phyloP scores from a whole-genome alignment of 495 filamentous ascomycete species.

The Lepraria neglecta region DNA sequence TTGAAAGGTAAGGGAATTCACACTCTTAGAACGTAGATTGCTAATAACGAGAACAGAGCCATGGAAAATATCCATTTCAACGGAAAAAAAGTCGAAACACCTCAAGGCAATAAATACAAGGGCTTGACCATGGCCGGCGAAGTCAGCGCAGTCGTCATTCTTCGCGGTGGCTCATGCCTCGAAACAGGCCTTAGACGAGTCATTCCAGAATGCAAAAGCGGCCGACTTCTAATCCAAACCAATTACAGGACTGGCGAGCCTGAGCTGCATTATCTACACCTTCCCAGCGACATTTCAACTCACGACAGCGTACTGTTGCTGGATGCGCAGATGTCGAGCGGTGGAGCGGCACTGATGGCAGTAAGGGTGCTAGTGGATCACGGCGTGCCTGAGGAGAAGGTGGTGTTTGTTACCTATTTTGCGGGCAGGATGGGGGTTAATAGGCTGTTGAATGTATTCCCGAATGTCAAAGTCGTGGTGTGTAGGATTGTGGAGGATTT shows the following conservation, averaged over 20 bases:
- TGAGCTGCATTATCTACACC: slow-evolving; percentile 78
- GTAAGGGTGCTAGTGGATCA: slow-evolving; percentile 91
- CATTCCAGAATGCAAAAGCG: slow-evolving; percentile 85
- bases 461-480: slow-evolving; percentile 75
- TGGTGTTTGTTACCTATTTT: slow-evolving; percentile 83
- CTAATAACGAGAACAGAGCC: slow-evolving; percentile 43
- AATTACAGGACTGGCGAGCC: slow-evolving; percentile 79
- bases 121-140: slow-evolving; percentile 62
- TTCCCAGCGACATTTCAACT: slow-evolving; percentile 60
- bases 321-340: slow-evolving; percentile 89
- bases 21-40: background rate
- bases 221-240: slow-evolving; percentile 84
- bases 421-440: slow-evolving; percentile 77
- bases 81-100: slow-evolving; percentile 57
- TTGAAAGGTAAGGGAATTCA: slow-evolving; percentile 60
- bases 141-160: slow-evolving; percentile 78
- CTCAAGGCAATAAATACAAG: slow-evolving; percentile 56
- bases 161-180: slow-evolving; percentile 78
- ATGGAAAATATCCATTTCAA: slow-evolving; percentile 65
- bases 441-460: slow-evolving; percentile 77
- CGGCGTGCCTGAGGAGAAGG: slow-evolving; percentile 75
- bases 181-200: slow-evolving; percentile 83
- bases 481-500: slow-evolving; percentile 68
- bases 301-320: slow-evolving; percentile 78
- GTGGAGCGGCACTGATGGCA: slow-evolving; percentile 92